A percentile compares a stretch with the other conserved stretches of the same genome.
phyloP scores from a whole-genome alignment of 805 yeast species.

The Lachancea sp. region DNA sequence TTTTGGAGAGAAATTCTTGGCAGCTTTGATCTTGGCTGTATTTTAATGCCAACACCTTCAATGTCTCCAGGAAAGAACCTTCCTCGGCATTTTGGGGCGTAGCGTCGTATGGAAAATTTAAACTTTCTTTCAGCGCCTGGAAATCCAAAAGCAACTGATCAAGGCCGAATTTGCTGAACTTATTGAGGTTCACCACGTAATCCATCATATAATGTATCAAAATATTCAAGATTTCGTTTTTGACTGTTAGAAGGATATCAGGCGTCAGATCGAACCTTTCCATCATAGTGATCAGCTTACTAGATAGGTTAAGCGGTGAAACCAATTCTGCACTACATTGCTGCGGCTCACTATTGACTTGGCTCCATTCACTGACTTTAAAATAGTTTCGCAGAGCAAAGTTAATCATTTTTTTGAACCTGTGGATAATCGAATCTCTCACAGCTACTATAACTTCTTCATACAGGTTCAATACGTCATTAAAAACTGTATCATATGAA shows the following conservation, averaged over 20 bases:
- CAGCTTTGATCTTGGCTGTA: conserved; percentile 19
- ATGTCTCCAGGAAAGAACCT: conserved; percentile 18
- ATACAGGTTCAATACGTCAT: conserved; percentile 28
- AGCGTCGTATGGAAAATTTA: conserved; percentile 17
- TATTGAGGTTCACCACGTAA: conserved; percentile 34
- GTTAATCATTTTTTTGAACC: conserved; percentile 28
- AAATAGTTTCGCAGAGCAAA: conserved; percentile 31
- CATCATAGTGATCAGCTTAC: background rate
- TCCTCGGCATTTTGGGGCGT: conserved; percentile 21
- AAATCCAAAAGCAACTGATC: conserved; percentile 32
- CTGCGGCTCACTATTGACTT: conserved; percentile 11
- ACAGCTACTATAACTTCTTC: conserved; percentile 25
- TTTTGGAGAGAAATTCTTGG: conserved; percentile 16
- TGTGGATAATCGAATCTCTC: conserved; percentile 27
- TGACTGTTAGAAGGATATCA: conserved; percentile 18
- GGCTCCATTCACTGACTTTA: conserved; percentile 32
- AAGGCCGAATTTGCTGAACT: conserved; percentile 32
- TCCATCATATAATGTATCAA: conserved; percentile 32
- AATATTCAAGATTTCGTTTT: conserved; percentile 22
- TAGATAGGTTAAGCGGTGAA: conserved; percentile 5
- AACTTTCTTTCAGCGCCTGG: conserved; percentile 23
- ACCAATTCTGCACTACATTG: conserved; percentile 13
- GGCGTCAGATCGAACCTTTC: conserved; percentile 10
- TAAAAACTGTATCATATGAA: conserved; percentile 24
- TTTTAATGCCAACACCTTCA: conserved; percentile 28